Percentiles rank a stretch among this genome's conserved stretches.
Evolutionary conservation across 2,329 filamentous ascomycete genomes (phyloP).

Genomic region (Acephala macrosclerotiorum): DNA sequence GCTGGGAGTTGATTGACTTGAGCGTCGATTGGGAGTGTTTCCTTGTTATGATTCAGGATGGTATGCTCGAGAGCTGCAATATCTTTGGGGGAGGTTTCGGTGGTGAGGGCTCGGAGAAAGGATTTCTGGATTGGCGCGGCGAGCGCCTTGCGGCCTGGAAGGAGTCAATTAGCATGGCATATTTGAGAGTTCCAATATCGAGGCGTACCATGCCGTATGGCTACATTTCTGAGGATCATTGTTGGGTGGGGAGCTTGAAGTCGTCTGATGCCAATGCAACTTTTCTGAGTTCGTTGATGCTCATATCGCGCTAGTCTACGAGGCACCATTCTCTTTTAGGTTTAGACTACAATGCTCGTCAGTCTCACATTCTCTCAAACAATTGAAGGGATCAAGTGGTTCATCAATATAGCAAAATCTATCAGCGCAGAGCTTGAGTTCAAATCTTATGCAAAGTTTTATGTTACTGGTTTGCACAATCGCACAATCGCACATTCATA

Average conservation of each 20-base stretch:
- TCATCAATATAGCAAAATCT: no score
- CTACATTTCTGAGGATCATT: conserved; percentile 64
- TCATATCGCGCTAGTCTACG: neutral
- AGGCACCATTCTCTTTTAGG: conserved; percentile 27
- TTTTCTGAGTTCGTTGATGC: conserved; percentile 41
- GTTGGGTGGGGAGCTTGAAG: conserved; percentile 38
- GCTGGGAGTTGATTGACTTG: conserved; percentile 35
- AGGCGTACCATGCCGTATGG: conserved; percentile 60
- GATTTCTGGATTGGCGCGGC: conserved; percentile 49
- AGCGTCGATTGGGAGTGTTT: conserved; percentile 35
- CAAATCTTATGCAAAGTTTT: no score
- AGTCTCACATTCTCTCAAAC: no score
- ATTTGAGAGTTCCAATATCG: neutral
- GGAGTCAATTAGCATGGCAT: conserved; percentile 32
- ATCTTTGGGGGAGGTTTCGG: conserved; percentile 32
- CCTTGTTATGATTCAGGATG: conserved; percentile 31
- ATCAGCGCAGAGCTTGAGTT: no score
- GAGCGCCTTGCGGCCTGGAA: conserved; percentile 61
- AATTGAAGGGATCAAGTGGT: no score
- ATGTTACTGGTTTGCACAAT: no score
- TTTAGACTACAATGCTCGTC: no score
- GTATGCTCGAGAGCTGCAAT: conserved; percentile 23
- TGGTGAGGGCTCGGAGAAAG: conserved; percentile 50
- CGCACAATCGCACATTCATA: no score
- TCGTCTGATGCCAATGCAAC: conserved; percentile 29